Evolutionary conservation across 2,329 filamentous ascomycete genomes (phyloP).

Genomic region (Furcasterigmium furcatum): DNA sequence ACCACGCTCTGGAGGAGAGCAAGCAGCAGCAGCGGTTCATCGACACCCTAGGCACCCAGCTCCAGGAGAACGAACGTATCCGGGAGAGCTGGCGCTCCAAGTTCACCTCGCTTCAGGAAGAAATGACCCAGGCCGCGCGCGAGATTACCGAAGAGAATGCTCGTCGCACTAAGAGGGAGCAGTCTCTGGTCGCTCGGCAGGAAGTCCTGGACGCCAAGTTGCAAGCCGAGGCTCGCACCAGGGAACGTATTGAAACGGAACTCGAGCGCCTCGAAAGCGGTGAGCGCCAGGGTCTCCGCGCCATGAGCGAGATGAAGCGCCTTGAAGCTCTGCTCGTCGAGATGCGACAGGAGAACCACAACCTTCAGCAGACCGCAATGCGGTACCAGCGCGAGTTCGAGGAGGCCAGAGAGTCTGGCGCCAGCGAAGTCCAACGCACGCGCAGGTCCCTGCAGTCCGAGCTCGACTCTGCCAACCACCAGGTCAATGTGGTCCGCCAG

Average conservation of each 20-base stretch:
- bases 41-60: constrained; percentile 69
- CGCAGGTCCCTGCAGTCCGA: constrained; percentile 77
- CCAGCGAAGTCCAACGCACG: constrained; percentile 76
- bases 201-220: constrained; percentile 76
- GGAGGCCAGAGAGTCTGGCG: constrained; percentile 76
- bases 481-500: constrained; percentile 78
- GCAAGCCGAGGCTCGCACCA: constrained; percentile 68
- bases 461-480: constrained; percentile 77
- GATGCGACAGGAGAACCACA: constrained; percentile 64
- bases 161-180: constrained; percentile 73
- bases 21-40: constrained; percentile 73
- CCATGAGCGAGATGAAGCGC: constrained; percentile 59
- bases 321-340: constrained; percentile 54
- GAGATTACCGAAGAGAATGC: constrained; percentile 83
- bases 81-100: constrained; percentile 82
- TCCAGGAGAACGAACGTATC: constrained; percentile 81
- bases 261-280: constrained; percentile 62
- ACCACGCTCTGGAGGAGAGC: constrained; percentile 53
- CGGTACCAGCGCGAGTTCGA: constrained; percentile 79
- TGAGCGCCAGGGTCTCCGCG: constrained; percentile 63
- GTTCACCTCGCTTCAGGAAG: constrained; percentile 80
- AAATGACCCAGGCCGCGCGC: constrained; percentile 75
- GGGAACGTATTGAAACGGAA: constrained; percentile 64
- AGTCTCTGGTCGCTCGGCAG: constrained; percentile 73
- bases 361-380: constrained; percentile 65